Percentiles rank a stretch among this genome's conserved stretches.
phyloP scores from a whole-genome alignment of 2,329 filamentous ascomycete genomes.

The Aspergillus pseudoterreus region DNA sequence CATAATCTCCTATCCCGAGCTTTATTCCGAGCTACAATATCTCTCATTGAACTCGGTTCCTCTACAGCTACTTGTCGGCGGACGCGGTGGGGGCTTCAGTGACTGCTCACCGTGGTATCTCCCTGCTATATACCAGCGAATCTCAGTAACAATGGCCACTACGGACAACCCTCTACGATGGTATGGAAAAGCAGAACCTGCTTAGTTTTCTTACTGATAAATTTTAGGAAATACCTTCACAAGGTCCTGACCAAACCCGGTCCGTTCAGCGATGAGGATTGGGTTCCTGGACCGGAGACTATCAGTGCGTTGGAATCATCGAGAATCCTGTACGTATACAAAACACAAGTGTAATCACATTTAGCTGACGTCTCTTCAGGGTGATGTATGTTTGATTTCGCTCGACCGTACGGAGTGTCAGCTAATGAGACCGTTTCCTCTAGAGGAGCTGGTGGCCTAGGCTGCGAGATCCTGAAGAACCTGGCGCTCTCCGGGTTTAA shows the following conservation, averaged over 20 bases:
- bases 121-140: background rate
- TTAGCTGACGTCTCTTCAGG: constrained; percentile 31
- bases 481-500: constrained; percentile 93
- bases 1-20: too few species aligned
- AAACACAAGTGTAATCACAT: constrained; percentile 7
- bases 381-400: constrained; percentile 46
- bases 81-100: background rate
- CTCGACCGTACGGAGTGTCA: constrained; percentile 9
- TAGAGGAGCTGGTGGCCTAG: constrained; percentile 88
- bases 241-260: constrained; percentile 72
- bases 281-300: constrained; percentile 48
- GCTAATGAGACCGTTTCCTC: constrained; percentile 24
- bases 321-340: constrained; percentile 66
- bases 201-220: constrained; percentile 12
- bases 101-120: background rate
- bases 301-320: constrained; percentile 61
- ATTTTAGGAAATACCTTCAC: constrained; percentile 74
- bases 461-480: constrained; percentile 96
- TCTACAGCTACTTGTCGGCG: background rate
- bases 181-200: constrained; percentile 1
- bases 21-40: too few species aligned
- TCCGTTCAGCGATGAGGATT: constrained; percentile 72
- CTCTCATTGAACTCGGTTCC: too few species aligned
- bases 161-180: constrained; percentile 15
- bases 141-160: constrained; percentile 8